phyloP scores from a whole-genome alignment of 148 eudicot species.

The Heliosperma pusillum region DNA sequence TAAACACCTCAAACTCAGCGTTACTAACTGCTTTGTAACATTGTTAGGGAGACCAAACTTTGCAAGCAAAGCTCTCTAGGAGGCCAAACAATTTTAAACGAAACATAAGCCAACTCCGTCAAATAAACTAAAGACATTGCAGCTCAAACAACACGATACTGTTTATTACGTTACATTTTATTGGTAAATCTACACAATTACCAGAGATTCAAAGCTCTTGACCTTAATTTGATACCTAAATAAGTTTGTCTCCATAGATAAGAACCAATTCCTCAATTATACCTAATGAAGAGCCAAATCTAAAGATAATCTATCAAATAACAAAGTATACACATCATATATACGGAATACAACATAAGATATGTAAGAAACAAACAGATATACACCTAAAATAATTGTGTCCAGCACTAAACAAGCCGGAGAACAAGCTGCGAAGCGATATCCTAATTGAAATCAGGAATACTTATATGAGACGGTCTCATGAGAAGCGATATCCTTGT shows the following conservation, averaged over 20 bases:
- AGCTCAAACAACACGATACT: not conserved
- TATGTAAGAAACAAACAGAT: no score
- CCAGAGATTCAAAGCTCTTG: conserved; percentile 55
- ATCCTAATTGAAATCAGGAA: not conserved
- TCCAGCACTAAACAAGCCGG: no score
- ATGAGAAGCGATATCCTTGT: no score
- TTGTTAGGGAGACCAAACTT: conserved; percentile 53
- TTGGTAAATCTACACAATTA: not conserved
- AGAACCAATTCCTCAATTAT: conserved; percentile 81
- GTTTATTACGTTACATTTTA: not conserved
- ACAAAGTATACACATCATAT: no score
- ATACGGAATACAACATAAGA: no score
- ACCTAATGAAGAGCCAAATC: conserved; percentile 28
- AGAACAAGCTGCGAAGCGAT: no score
- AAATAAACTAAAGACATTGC: no score
- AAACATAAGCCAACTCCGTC: not conserved
- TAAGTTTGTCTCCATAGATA: conserved; percentile 74
- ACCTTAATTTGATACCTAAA: conserved; percentile 64
- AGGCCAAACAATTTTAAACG: conserved; percentile 13
- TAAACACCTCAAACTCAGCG: conserved; percentile 64
- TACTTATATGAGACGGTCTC: no score
- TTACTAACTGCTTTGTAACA: conserved; percentile 50
- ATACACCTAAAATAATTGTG: no score
- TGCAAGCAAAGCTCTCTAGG: conserved; percentile 52
- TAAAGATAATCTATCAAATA: no score